phyloP scores from a whole-genome alignment of 2,329 filamentous ascomycete species.

The Penicillium paneum region DNA sequence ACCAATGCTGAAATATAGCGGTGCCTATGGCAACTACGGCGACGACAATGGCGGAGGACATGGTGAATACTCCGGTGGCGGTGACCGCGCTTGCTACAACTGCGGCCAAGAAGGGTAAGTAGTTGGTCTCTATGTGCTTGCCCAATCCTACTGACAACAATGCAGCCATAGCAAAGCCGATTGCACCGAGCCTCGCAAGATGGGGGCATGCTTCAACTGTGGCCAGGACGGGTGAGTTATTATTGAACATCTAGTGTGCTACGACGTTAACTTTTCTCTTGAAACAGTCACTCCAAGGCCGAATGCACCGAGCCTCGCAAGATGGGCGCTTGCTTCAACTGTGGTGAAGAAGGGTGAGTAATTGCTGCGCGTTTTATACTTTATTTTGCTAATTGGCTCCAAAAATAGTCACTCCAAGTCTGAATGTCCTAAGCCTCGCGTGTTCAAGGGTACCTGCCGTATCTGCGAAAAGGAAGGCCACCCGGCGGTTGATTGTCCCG shows the following conservation, averaged over 20 bases:
- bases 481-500: conserved; percentile 44
- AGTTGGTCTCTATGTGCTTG: not conserved
- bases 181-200: conserved; percentile 42
- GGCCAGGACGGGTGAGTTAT: conserved; percentile 11
- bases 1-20: not conserved
- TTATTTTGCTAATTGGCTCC: not conserved
- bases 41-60: not conserved
- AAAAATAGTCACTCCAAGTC: conserved; percentile 16
- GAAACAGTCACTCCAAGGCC: conserved; percentile 24
- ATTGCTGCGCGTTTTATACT: not conserved
- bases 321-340: conserved; percentile 10
- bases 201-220: conserved; percentile 13
- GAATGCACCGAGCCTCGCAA: conserved; percentile 45
- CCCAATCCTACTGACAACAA: not conserved
- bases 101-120: conserved; percentile 15
- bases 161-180: conserved; percentile 44
- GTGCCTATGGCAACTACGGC: not conserved
- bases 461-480: conserved; percentile 49
- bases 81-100: conserved; percentile 10
- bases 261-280: not conserved
- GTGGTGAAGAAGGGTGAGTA: conserved; percentile 15
- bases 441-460: conserved; percentile 48
- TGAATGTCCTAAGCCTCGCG: conserved; percentile 46
- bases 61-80: not conserved
- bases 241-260: not conserved